phyloP scores from a whole-genome alignment of 495 filamentous ascomycete species.

The Hypoxylon lenormandii region DNA sequence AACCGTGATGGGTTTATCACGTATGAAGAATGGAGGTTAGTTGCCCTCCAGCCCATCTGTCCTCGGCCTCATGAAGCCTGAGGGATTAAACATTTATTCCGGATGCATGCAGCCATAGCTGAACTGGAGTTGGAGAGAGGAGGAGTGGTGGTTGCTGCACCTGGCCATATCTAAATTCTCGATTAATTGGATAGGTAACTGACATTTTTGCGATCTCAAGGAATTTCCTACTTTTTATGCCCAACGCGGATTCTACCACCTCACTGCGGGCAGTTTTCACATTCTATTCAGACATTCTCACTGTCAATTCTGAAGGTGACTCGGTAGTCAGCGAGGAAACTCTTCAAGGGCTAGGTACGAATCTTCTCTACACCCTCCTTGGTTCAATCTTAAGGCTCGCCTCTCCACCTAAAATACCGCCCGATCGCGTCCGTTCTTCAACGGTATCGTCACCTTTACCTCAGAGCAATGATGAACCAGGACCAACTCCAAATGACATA shows the following conservation, averaged over 20 bases:
- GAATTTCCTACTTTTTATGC: slow-evolving; percentile 95
- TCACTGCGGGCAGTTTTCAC: slow-evolving; percentile 86
- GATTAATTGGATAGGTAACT: slow-evolving; percentile 36
- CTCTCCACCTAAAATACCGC: slow-evolving; percentile 49
- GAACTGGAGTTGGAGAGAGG: not conserved
- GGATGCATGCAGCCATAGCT: not conserved
- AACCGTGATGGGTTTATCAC: slow-evolving; percentile 89
- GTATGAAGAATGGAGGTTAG: slow-evolving; percentile 97
- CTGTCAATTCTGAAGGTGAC: slow-evolving; percentile 93
- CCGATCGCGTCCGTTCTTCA: slow-evolving; percentile 25
- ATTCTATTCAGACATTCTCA: slow-evolving; percentile 91
- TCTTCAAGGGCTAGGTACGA: slow-evolving; percentile 93
- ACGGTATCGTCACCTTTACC: slow-evolving; percentile 22
- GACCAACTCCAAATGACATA: slow-evolving; percentile 7
- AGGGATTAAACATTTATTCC: slow-evolving; percentile 35
- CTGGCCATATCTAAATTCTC: not conserved
- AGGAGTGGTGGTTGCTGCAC: not conserved
- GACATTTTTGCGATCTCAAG: slow-evolving; percentile 59
- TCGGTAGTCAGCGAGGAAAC: slow-evolving; percentile 88
- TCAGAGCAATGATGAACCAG: slow-evolving; percentile 16
- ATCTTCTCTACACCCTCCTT: slow-evolving; percentile 74
- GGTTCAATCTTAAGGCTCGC: slow-evolving; percentile 72
- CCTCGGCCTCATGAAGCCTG: slow-evolving; percentile 8
- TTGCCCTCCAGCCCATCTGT: slow-evolving; percentile 29
- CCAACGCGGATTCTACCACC: slow-evolving; percentile 70